phyloP scores from a whole-genome alignment of 1,139 yeast genomes.

The Maudiozyma humilis region DNA sequence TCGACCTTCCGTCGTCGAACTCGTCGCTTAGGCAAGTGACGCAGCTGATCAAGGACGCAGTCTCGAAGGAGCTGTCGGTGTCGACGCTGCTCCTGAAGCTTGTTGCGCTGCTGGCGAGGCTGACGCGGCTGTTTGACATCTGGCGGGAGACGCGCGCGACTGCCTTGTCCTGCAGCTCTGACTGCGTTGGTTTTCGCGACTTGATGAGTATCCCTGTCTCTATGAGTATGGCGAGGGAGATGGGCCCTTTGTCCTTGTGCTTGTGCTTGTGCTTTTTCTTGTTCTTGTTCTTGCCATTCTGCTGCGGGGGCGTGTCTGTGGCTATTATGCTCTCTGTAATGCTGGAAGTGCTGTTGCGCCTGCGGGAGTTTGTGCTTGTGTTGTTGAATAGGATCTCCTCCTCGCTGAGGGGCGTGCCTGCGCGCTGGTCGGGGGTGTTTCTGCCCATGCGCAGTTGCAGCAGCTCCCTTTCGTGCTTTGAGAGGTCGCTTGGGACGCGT shows the following conservation, averaged over 20 bases:
- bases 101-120: conserved; percentile 15
- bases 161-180: conserved; percentile 10
- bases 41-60: conserved; percentile 29
- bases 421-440: background rate
- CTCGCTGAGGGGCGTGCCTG: background rate
- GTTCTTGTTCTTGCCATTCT: background rate
- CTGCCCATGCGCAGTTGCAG: background rate
- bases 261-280: conserved; percentile 3
- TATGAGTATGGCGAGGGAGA: conserved; percentile 12
- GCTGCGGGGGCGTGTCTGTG: background rate
- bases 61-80: conserved; percentile 20
- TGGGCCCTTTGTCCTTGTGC: conserved; percentile 10
- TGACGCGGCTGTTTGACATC: conserved; percentile 7
- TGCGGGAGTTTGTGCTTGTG: background rate
- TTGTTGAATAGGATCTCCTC: conserved; percentile 1
- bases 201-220: conserved; percentile 17
- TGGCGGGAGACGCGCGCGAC: conserved; percentile 5
- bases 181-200: conserved; percentile 11
- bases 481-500: background rate
- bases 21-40: conserved; percentile 30
- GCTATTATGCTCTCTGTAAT: background rate
- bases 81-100: conserved; percentile 14
- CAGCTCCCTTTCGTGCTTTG: conserved; percentile 1
- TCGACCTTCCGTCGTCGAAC: conserved; percentile 6
- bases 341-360: background rate